These are phyloP conservation scores for Lecanosticta acicola DNA, from an alignment of 2,329 filamentous ascomycete genomes.

Conservation along the genomic window DNA sequence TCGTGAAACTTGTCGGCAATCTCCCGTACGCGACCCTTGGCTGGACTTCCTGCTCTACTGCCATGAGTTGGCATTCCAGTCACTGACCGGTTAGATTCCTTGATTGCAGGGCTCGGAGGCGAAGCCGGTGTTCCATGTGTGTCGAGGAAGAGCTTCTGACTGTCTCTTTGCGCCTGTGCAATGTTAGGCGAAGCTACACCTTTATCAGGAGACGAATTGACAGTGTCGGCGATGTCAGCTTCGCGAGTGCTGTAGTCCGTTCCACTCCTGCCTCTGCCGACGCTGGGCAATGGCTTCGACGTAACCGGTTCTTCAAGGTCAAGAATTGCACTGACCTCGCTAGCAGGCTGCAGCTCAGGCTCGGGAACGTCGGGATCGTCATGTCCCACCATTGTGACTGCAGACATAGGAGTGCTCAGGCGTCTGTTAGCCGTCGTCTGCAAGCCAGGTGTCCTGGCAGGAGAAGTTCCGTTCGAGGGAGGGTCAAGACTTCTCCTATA, in stretches of 20 bases:
- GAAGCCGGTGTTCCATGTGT: constrained; percentile 15
- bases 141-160: constrained; percentile 25
- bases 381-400: constrained; percentile 17
- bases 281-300: constrained; percentile 16
- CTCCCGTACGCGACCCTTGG: constrained; percentile 47
- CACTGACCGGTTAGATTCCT: background rate
- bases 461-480: constrained; percentile 55
- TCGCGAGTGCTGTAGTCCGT: constrained; percentile 32
- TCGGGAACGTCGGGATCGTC: constrained; percentile 21
- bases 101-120: background rate
- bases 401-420: constrained; percentile 26
- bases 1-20: constrained; percentile 48
- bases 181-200: constrained; percentile 18
- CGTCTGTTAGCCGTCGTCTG: constrained; percentile 33
- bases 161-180: constrained; percentile 22
- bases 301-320: constrained; percentile 5
- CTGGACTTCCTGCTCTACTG: constrained; percentile 29
- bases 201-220: constrained; percentile 24
- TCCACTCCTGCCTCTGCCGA: constrained; percentile 25
- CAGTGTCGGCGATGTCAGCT: constrained; percentile 27
- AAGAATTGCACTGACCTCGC: constrained; percentile 13
- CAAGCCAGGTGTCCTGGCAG: constrained; percentile 54
- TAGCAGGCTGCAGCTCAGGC: constrained; percentile 19
- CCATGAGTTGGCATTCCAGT: constrained; percentile 13
- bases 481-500: constrained; percentile 55